These are phyloP conservation scores for Eutypella sp. DNA, from an alignment of 2,329 filamentous ascomycete genomes.

Conservation along the genomic window DNA sequence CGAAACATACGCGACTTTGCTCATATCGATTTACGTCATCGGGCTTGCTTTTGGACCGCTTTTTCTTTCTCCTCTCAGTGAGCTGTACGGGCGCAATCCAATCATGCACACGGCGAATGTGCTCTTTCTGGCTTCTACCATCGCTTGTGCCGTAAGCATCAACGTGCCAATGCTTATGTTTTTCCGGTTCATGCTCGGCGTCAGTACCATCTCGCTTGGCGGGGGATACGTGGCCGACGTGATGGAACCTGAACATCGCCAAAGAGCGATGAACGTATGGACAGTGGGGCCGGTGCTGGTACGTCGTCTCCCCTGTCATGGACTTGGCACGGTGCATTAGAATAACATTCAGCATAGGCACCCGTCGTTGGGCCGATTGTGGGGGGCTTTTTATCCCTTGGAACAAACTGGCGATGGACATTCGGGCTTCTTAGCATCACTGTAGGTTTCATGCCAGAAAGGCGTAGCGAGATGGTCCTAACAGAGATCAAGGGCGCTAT, in stretches of 20 bases:
- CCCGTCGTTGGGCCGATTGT: background rate
- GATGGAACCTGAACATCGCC: background rate
- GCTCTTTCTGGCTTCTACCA: constrained; percentile 32
- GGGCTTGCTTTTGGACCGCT: constrained; percentile 46
- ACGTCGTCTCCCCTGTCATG: background rate
- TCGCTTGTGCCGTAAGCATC: constrained; percentile 33
- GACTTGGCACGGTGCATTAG: background rate
- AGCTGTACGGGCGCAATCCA: constrained; percentile 41
- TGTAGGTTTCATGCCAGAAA: background rate
- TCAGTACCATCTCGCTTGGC: background rate
- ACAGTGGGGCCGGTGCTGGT: background rate
- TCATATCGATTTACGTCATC: constrained; percentile 53
- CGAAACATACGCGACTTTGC: constrained; percentile 41
- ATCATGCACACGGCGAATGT: constrained; percentile 39
- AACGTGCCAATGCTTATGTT: constrained; percentile 36
- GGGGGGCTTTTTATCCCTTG: background rate
- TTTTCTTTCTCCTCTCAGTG: constrained; percentile 43
- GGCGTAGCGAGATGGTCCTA: background rate
- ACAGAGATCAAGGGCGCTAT: background rate
- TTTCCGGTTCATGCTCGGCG: constrained; percentile 48
- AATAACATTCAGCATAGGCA: background rate
- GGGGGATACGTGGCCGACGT: background rate
- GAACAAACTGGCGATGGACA: background rate
- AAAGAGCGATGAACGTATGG: background rate
- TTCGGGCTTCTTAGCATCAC: background rate